phyloP scores from a whole-genome alignment of 1,284 basidiomycete genomes.

The Paramarasmius palmivorus region DNA sequence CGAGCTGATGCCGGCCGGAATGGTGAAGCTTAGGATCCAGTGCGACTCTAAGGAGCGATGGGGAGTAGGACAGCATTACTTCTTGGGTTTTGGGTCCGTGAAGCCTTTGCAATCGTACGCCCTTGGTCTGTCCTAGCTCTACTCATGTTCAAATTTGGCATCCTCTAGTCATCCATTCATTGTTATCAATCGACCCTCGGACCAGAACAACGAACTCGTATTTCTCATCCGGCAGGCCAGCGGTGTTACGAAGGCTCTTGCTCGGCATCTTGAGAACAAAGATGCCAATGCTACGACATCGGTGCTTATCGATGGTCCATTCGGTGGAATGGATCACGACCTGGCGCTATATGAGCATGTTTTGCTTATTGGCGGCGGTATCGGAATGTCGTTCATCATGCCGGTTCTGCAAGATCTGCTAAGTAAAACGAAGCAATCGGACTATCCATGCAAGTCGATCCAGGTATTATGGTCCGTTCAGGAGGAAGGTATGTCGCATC shows the following conservation, averaged over 20 bases:
- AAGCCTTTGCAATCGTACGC: conserved; percentile 3
- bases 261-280: background rate
- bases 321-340: background rate
- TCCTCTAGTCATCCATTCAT: background rate
- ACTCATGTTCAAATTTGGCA: no score
- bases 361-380: background rate
- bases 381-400: background rate
- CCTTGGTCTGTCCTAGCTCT: background rate
- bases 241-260: conserved; percentile 1
- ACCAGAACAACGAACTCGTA: background rate
- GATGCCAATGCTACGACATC: background rate
- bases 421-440: background rate
- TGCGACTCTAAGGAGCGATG: background rate
- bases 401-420: conserved; percentile 2
- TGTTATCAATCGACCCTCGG: background rate
- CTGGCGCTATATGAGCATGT: conserved; percentile 1
- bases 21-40: background rate
- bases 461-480: conserved; percentile 1
- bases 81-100: background rate
- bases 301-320: background rate
- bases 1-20: conserved; percentile 3
- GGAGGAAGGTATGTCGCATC: background rate
- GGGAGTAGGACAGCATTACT: background rate
- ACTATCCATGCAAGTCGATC: background rate
- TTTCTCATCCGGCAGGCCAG: conserved; percentile 1